Conservation (phyloP, 176 grass and related monocot species). For the Urochloa ruziziensis region DNA sequence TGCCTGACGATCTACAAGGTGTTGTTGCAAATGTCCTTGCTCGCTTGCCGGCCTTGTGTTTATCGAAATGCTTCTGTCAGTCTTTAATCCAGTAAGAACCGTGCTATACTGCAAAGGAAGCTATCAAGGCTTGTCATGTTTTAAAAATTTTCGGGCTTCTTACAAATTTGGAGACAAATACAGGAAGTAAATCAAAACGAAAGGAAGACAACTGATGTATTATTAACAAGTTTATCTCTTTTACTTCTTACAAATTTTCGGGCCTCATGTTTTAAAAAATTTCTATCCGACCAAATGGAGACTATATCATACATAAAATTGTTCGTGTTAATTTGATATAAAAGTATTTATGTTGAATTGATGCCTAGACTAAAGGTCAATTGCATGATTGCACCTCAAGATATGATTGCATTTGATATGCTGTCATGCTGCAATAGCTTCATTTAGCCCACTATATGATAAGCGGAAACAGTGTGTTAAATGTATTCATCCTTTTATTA, state of each 20-base stretch:
- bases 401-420: not conserved
- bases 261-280: not conserved
- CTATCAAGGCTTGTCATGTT: too few relatives aligned
- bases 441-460: not conserved
- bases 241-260: not conserved
- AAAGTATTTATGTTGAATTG: not conserved
- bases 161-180: not conserved
- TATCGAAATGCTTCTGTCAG: not conserved
- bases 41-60: not conserved
- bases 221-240: not conserved
- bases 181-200: not conserved
- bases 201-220: not conserved
- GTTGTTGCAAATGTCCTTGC: not conserved
- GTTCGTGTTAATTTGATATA: not conserved
- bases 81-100: not conserved
- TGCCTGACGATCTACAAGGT: slow-evolving; percentile 80
- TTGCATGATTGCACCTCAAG: slow-evolving; percentile 1
- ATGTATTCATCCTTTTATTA: not conserved
- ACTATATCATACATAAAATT: not conserved
- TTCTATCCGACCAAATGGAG: not conserved
- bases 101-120: not conserved
- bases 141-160: too few relatives aligned
- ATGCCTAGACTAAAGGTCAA: not conserved
- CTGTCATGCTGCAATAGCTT: not conserved
- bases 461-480: not conserved